These are phyloP conservation scores for Trichoderma atrobrunneum DNA, from an alignment of 2,329 filamentous ascomycete genomes.

Conservation along the genomic window DNA sequence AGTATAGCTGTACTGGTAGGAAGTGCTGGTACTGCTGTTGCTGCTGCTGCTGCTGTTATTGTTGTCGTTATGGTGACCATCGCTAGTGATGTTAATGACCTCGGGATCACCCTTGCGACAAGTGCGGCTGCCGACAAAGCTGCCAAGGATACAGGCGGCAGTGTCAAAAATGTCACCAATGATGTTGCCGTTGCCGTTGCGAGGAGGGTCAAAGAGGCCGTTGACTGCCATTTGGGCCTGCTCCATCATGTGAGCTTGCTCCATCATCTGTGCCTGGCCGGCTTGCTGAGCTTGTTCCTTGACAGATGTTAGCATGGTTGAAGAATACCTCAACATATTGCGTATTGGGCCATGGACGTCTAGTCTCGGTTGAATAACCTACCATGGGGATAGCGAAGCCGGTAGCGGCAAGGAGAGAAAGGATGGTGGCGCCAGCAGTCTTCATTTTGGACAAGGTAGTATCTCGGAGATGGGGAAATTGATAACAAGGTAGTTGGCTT, in stretches of 20 bases:
- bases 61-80: background rate
- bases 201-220: background rate
- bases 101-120: background rate
- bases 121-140: background rate
- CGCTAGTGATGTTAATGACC: background rate
- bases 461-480: background rate
- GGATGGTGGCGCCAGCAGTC: background rate
- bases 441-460: background rate
- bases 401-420: conserved; percentile 1
- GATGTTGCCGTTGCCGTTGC: conserved; percentile 2
- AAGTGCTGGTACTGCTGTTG: background rate
- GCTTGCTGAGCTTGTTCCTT: conserved; percentile 9
- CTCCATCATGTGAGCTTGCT: background rate
- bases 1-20: background rate
- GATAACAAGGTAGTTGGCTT: background rate
- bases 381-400: conserved; percentile 1
- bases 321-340: background rate
- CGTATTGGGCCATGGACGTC: background rate
- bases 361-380: background rate
- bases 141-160: background rate
- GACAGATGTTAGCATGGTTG: background rate
- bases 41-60: background rate
- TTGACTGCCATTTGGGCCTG: background rate
- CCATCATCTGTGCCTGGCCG: background rate
- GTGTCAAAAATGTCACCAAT: conserved; percentile 5